phyloP scores from a whole-genome alignment of 2,329 filamentous ascomycete genomes.

The Penicillium capsulatum region DNA sequence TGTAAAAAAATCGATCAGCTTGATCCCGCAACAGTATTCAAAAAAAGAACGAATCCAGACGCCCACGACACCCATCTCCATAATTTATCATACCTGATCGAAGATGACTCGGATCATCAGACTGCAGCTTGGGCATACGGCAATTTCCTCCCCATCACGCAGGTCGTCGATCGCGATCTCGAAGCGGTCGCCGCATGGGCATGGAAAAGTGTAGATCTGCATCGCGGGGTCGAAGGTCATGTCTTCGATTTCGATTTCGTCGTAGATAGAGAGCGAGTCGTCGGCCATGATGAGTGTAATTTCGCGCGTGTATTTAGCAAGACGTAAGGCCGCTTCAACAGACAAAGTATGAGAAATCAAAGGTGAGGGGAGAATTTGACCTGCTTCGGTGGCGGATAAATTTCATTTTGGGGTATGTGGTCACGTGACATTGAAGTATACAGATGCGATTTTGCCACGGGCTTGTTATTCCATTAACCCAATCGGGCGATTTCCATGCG shows the following conservation, averaged over 20 bases:
- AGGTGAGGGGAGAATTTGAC: background rate
- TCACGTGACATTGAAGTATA: constrained; percentile 29
- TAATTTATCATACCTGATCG: constrained; percentile 61
- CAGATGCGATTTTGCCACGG: background rate
- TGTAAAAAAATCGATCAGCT: constrained; percentile 7
- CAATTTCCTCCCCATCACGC: constrained; percentile 84
- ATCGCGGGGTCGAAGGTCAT: constrained; percentile 83
- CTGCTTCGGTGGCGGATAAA: constrained; percentile 13
- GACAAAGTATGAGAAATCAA: no score
- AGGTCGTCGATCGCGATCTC: constrained; percentile 83
- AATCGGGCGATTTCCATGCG: constrained; percentile 28
- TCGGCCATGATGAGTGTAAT: constrained; percentile 51
- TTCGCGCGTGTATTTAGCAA: no score
- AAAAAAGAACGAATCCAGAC: no score
- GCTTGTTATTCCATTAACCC: constrained; percentile 9
- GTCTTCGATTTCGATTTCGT: constrained; percentile 98
- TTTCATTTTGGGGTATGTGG: constrained; percentile 4
- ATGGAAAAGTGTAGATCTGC: constrained; percentile 93
- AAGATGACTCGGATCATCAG: constrained; percentile 95
- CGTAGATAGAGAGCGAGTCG: constrained; percentile 73
- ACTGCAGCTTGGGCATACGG: constrained; percentile 95
- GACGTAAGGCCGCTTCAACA: no score
- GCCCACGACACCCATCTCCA: no score
- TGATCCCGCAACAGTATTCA: background rate
- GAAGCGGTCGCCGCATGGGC: constrained; percentile 94